These are phyloP conservation scores for Venturia oleaginea DNA, from an alignment of 2,329 filamentous ascomycete genomes.

Conservation along the genomic window DNA sequence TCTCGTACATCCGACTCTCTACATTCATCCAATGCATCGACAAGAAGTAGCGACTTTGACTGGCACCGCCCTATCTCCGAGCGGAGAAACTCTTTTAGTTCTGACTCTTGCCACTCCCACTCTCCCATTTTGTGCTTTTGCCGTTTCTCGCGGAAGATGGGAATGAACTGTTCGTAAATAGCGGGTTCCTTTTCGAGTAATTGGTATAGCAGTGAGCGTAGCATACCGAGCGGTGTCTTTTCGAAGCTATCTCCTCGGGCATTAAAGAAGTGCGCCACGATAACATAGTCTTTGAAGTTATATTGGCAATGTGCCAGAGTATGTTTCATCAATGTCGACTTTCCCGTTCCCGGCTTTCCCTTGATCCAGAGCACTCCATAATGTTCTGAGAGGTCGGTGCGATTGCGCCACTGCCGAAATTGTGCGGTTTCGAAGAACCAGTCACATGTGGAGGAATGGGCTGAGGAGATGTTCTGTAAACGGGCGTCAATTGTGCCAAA, in stretches of 20 bases:
- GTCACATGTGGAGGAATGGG: too few relatives aligned
- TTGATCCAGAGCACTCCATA: constrained; percentile 40
- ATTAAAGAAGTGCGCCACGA: constrained; percentile 40
- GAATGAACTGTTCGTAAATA: neutral
- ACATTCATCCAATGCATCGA: constrained; percentile 42
- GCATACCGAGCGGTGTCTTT: constrained; percentile 40
- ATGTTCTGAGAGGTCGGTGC: constrained; percentile 21
- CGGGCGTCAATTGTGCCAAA: too few relatives aligned
- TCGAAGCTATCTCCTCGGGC: constrained; percentile 37
- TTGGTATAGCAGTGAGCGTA: constrained; percentile 41
- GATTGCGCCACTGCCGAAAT: constrained; percentile 33
- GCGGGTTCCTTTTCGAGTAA: constrained; percentile 26
- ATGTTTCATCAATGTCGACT: constrained; percentile 38
- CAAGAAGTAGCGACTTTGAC: constrained; percentile 30
- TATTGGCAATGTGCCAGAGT: too few relatives aligned
- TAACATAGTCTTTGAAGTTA: neutral
- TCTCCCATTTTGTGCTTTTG: neutral
- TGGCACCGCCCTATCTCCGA: too few relatives aligned
- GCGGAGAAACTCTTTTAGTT: neutral
- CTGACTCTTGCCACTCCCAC: neutral
- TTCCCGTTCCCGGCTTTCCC: constrained; percentile 38
- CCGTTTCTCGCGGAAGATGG: too few relatives aligned
- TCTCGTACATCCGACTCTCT: constrained; percentile 29
- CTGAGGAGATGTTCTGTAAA: too few relatives aligned
- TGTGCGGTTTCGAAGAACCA: constrained; percentile 31